A percentile compares a stretch with the other conserved stretches of the same genome.
These are phyloP conservation scores for Lenwebbia sp. DNA, from an alignment of 345 rosid species.

Conservation along the genomic window DNA sequence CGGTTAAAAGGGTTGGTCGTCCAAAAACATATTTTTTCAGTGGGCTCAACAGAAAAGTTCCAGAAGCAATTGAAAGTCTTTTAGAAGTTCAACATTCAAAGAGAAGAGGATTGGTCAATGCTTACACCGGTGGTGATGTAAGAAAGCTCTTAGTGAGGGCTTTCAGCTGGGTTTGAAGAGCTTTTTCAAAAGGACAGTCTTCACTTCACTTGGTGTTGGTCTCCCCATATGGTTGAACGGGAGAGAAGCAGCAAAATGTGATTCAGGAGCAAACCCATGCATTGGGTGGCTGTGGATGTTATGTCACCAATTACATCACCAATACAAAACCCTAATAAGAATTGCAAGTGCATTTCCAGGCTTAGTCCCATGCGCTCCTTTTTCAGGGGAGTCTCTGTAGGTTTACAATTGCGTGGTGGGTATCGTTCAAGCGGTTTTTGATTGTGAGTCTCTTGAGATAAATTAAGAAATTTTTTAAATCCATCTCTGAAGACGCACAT, in stretches of 20 bases:
- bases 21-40: background rate
- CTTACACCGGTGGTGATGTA: background rate
- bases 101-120: constrained; percentile 8
- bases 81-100: constrained; percentile 6
- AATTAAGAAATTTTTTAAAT: background rate
- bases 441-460: background rate
- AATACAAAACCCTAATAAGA: background rate
- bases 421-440: background rate
- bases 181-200: background rate
- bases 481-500: background rate
- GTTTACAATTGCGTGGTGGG: too few relatives aligned
- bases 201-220: background rate
- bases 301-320: background rate
- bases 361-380: background rate
- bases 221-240: background rate
- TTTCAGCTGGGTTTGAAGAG: background rate
- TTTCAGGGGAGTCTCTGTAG: background rate
- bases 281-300: background rate
- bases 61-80: constrained; percentile 11
- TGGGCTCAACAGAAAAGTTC: background rate
- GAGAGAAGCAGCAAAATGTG: background rate
- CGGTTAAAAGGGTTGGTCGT: background rate
- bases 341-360: background rate
- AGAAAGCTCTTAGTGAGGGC: background rate
- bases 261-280: background rate